Conservation (phyloP, 192 early-diverging fungal genomes). For the Podila horticola region DNA sequence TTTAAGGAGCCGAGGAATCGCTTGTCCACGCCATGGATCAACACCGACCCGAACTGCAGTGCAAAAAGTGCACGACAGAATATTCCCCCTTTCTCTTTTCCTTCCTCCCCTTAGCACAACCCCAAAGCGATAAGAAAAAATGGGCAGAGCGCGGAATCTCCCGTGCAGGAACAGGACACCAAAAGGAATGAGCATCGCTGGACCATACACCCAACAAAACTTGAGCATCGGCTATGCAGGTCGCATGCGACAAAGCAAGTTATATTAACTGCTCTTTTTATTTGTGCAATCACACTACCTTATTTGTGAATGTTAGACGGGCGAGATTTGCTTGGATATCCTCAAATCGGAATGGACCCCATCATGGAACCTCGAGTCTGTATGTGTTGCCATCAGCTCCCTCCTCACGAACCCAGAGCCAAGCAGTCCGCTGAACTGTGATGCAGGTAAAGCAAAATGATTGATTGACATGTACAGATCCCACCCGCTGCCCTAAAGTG, state of each 20-base stretch:
- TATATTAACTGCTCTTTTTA: background rate
- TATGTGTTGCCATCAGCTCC: conserved; percentile 83
- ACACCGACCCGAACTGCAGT: too few species aligned
- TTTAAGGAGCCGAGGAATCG: too few species aligned
- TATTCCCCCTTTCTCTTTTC: too few species aligned
- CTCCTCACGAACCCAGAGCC: conserved; percentile 91
- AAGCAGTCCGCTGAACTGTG: conserved; percentile 92
- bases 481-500: background rate
- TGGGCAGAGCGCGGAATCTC: too few species aligned
- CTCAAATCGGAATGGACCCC: conserved; percentile 95
- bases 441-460: conserved; percentile 63
- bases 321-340: conserved; percentile 97
- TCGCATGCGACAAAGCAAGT: background rate
- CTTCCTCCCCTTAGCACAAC: too few species aligned
- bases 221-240: background rate
- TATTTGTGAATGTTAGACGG: conserved; percentile 66
- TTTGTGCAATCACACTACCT: background rate
- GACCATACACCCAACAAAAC: background rate
- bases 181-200: too few species aligned
- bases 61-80: too few species aligned
- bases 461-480: background rate
- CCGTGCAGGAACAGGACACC: too few species aligned
- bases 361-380: conserved; percentile 91
- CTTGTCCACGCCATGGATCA: too few species aligned
- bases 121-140: too few species aligned